These are phyloP conservation scores for Leptographium lundbergii DNA, from an alignment of 2,329 filamentous ascomycete genomes.

Conservation along the genomic window DNA sequence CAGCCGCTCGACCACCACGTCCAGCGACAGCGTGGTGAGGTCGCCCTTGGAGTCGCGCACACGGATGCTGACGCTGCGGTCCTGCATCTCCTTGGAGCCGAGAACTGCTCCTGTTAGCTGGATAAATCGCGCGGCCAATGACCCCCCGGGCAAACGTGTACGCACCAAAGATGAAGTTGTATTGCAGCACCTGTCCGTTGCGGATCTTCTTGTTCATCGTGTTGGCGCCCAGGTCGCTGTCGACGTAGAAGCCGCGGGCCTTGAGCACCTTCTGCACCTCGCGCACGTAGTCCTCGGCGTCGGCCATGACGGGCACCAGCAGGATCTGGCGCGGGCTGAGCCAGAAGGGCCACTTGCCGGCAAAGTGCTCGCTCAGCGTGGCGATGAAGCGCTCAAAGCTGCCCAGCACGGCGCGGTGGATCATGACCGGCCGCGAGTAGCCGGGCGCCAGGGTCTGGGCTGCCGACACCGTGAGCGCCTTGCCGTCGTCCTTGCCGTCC, in stretches of 20 bases:
- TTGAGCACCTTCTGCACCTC: slow-evolving; percentile 61
- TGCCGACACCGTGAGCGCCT: slow-evolving; percentile 24
- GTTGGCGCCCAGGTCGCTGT: slow-evolving; percentile 61
- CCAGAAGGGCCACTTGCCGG: slow-evolving; percentile 84
- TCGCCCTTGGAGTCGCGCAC: slow-evolving; percentile 15
- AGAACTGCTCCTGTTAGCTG: slow-evolving; percentile 8
- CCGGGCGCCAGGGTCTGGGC: slow-evolving; percentile 48
- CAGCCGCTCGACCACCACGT: slow-evolving; percentile 9
- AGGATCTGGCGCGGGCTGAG: slow-evolving; percentile 71
- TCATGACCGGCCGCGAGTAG: slow-evolving; percentile 72
- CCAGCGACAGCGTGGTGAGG: slow-evolving; percentile 11
- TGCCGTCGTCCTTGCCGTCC: slow-evolving; percentile 19
- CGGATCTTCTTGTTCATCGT: slow-evolving; percentile 86
- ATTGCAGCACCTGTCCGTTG: slow-evolving; percentile 66
- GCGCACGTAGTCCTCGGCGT: slow-evolving; percentile 59
- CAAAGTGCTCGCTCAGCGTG: slow-evolving; percentile 74
- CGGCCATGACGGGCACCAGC: slow-evolving; percentile 64
- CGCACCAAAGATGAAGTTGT: slow-evolving; percentile 71
- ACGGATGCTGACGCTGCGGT: slow-evolving; percentile 15
- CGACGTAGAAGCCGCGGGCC: slow-evolving; percentile 54
- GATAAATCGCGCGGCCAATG: not conserved
- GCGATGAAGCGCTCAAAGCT: slow-evolving; percentile 52
- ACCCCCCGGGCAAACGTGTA: not conserved
- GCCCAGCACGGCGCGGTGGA: slow-evolving; percentile 73
- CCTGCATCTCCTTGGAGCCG: slow-evolving; percentile 14